Evolutionary conservation across 306 rosid species (phyloP).

Genomic region (Fragaria vesca): DNA sequence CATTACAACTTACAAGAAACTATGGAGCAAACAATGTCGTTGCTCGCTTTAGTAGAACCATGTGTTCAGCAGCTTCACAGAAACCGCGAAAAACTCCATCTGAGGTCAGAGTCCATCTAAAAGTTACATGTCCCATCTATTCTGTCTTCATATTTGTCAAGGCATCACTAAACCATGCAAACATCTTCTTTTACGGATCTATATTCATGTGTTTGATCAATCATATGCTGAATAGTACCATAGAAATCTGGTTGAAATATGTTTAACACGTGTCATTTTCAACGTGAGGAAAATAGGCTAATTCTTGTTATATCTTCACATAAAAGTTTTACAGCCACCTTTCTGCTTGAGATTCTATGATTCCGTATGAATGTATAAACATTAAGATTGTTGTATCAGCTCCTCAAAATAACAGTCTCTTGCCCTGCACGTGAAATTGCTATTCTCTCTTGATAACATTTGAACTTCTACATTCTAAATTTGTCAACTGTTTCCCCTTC

Average conservation of each 20-base stretch:
- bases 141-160: neutral
- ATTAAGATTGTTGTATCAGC: neutral
- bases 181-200: neutral
- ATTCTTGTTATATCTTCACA: neutral
- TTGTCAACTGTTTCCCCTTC: slow-evolving; percentile 21
- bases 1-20: slow-evolving; percentile 31
- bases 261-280: neutral
- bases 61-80: slow-evolving; percentile 60
- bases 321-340: neutral
- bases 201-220: neutral
- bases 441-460: neutral
- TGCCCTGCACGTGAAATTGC: neutral
- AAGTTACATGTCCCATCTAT: neutral
- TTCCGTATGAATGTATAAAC: neutral
- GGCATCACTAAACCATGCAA: neutral
- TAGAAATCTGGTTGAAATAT: slow-evolving; percentile 3
- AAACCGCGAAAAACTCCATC: slow-evolving; percentile 34
- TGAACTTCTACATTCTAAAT: slow-evolving; percentile 10
- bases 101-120: slow-evolving; percentile 33
- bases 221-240: neutral
- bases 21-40: slow-evolving; percentile 27
- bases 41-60: slow-evolving; percentile 33
- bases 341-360: neutral
- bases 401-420: neutral
- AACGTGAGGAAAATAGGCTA: neutral